Evolutionary conservation across 192 early-diverging fungal genomes (phyloP).

Genomic region (Podila horticola): DNA sequence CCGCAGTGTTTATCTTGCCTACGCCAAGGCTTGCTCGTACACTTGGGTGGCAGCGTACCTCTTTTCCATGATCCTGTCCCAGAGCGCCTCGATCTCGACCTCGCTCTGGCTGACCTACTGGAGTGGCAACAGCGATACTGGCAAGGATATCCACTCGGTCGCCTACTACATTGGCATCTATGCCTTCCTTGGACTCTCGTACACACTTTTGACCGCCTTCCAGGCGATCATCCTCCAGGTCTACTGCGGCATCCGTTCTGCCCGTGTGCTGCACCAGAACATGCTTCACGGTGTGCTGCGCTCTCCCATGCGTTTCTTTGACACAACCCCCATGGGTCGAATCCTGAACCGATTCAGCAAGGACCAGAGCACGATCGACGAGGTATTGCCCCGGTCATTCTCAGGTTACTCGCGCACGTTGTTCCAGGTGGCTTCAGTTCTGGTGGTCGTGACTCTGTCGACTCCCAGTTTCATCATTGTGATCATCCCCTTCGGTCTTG

Average conservation of each 20-base stretch:
- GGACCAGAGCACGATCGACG: conserved; percentile 71
- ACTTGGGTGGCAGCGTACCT: conserved; percentile 67
- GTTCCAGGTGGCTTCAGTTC: conserved; percentile 56
- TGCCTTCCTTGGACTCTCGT: conserved; percentile 79
- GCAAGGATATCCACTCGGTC: conserved; percentile 50
- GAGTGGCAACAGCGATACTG: conserved; percentile 65
- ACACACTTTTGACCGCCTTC: conserved; percentile 70
- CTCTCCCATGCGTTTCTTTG: conserved; percentile 82
- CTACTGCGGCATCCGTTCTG: conserved; percentile 83
- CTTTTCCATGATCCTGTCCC: conserved; percentile 64
- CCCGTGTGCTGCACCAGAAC: conserved; percentile 72
- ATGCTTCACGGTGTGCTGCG: conserved; percentile 83
- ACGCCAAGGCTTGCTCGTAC: conserved; percentile 80
- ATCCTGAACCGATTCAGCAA: conserved; percentile 83
- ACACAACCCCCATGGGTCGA: conserved; percentile 80
- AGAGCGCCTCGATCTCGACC: conserved; percentile 65
- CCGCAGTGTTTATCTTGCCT: conserved; percentile 83
- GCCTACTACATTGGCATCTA: conserved; percentile 82
- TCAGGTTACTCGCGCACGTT: conserved; percentile 58
- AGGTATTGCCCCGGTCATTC: conserved; percentile 69
- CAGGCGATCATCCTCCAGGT: conserved; percentile 83
- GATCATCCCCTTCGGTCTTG: conserved; percentile 64
- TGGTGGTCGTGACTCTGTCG: conserved; percentile 56
- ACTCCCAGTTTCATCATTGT: conserved; percentile 75
- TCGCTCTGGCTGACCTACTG: conserved; percentile 82